Evolutionary conservation across 805 yeast species (phyloP), one percentile per base, ranked within the genome.

Genomic region (Candida loeiensis): DNA sequence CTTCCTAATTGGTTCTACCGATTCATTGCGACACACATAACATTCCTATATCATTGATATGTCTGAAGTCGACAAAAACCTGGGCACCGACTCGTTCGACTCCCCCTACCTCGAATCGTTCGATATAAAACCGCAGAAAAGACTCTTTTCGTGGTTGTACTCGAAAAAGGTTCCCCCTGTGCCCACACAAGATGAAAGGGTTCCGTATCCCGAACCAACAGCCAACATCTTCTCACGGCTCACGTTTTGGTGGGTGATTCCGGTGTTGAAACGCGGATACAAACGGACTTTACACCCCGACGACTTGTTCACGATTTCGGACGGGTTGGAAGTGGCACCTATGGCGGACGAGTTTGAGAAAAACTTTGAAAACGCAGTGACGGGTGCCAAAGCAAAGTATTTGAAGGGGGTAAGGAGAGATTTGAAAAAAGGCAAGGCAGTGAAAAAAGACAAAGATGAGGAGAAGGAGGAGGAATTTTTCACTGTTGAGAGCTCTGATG

Each of bases 211-310:
- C 6, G 33, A 7, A 30, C 9, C 20, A 13, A 30, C 4, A 9
- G 67, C 71, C 12, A 63, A 61, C 47, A 35, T 69, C 0, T 74
- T 79, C 49, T 1, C 49, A 56, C 46, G 40, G 14, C 52, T 69
- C 33, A 11, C 36, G 3, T 78, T 83, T 54, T 72, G 80, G 77
- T 85, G 91, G 90, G 58, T 85, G 34, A 51, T 61, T 14, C 89
- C 89, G 0, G 49, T 85, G 26, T 59, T 85, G 66, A 61, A 58
- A 7, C 73, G 75, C 4, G 93, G 95, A 5, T 85, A 85, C 57
- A 80, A 77, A 55, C 70, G 93, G 51, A 82, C 90, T 0, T 59
- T 85, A 30, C 76, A 74, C 30, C 79, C 84, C 2, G 72, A 76
- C 32, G 93, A 85, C 59, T 55, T 84, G 19, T 49, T 50, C 37